phyloP scores from a whole-genome alignment of 1,139 yeast genomes.

The Pichia terricola region DNA sequence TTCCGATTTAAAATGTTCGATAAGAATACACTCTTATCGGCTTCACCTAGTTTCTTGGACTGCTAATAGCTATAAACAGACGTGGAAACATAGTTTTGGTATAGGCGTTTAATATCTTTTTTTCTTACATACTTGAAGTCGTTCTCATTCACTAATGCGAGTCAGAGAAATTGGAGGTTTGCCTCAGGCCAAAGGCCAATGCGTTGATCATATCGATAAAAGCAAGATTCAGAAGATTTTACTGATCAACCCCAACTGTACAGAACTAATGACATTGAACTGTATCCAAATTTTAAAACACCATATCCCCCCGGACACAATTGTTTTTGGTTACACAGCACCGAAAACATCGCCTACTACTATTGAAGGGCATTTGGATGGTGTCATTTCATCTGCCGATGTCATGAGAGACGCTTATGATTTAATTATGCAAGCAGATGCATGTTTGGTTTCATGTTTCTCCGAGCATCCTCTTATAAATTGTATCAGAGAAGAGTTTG shows the following conservation, averaged over 20 bases:
- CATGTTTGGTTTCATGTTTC: conserved; percentile 25
- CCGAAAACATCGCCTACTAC: conserved; percentile 20
- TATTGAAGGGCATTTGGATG: conserved; percentile 25
- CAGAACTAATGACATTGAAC: conserved; percentile 21
- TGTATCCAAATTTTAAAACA: conserved; percentile 22
- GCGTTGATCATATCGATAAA: conserved; percentile 1
- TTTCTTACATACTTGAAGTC: too few relatives aligned
- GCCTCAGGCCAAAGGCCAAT: conserved; percentile 6
- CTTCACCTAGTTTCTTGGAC: too few relatives aligned
- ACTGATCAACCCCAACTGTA: conserved; percentile 23
- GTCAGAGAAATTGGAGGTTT: not conserved
- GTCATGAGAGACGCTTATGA: conserved; percentile 22
- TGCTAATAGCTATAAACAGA: too few relatives aligned
- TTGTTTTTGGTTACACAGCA: conserved; percentile 23
- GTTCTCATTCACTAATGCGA: too few relatives aligned
- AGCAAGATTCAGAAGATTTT: conserved; percentile 11
- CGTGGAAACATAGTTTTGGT: too few relatives aligned
- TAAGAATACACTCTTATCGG: too few relatives aligned
- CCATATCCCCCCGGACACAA: conserved; percentile 22
- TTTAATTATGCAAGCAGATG: conserved; percentile 21
- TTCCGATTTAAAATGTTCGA: too few relatives aligned
- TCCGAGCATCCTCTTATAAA: conserved; percentile 26
- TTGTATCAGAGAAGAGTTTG: conserved; percentile 25
- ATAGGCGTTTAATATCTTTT: too few relatives aligned
- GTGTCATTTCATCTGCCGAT: conserved; percentile 24